Evolutionary conservation across 352 stramenopile species (phyloP).

Genomic region (Phytophthora crassamura): DNA sequence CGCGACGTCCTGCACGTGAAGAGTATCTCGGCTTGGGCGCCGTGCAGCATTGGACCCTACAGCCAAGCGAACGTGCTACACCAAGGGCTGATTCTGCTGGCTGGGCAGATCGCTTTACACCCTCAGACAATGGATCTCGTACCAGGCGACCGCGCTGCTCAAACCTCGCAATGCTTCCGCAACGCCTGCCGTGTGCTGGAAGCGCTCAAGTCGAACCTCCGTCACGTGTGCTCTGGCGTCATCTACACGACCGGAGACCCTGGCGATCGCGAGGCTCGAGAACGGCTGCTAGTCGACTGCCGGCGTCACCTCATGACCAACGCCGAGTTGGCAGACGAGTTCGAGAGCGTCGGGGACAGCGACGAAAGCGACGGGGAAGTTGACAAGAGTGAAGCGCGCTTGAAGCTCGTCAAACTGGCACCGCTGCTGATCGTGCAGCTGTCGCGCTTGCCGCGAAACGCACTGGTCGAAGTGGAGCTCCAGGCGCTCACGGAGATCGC

Average conservation of each 20-base stretch:
- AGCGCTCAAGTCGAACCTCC: constrained; percentile 81
- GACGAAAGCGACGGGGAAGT: constrained; percentile 81
- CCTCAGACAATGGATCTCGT: constrained; percentile 95
- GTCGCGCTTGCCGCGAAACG: constrained; percentile 70
- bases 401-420: constrained; percentile 52
- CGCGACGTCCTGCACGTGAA: constrained; percentile 95
- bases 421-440: constrained; percentile 73
- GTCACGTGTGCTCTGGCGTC: constrained; percentile 69
- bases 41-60: constrained; percentile 99
- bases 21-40: constrained; percentile 97
- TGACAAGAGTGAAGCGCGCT: constrained; percentile 60
- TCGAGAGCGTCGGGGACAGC: constrained; percentile 64
- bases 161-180: constrained; percentile 61
- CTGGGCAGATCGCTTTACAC: constrained; percentile 97
- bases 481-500: constrained; percentile 75
- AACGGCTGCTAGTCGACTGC: constrained; percentile 27
- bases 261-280: constrained; percentile 40
- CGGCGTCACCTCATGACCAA: constrained; percentile 48
- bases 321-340: constrained; percentile 56
- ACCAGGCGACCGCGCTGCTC: constrained; percentile 43
- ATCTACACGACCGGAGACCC: constrained; percentile 61
- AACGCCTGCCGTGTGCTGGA: constrained; percentile 78
- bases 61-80: constrained; percentile 97
- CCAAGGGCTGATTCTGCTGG: constrained; percentile 92
- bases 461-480: constrained; percentile 80